Percentiles rank a stretch among this genome's conserved stretches.
These are phyloP conservation scores for Nevesoporus exiguus DNA, from an alignment of 768 basidiomycete species.

Conservation along the genomic window DNA sequence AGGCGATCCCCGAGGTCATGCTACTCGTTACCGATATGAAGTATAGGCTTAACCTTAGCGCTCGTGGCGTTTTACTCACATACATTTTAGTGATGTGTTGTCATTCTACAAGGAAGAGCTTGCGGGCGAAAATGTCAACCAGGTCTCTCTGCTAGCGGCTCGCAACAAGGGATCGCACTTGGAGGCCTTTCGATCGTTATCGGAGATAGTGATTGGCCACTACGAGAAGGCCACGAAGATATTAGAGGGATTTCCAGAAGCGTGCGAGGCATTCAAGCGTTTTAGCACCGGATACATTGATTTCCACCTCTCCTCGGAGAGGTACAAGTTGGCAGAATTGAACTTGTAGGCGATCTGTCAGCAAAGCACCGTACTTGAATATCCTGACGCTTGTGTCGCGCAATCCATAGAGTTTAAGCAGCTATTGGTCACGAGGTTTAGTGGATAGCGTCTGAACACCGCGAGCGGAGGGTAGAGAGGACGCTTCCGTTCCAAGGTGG, in stretches of 20 bases:
- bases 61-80: background rate
- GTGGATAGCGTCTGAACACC: no score
- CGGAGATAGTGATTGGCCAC: background rate
- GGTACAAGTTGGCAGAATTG: constrained; percentile 23
- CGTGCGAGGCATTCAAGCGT: constrained; percentile 2
- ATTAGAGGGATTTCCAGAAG: constrained; percentile 6
- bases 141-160: background rate
- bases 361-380: background rate
- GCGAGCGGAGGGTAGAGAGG: no score
- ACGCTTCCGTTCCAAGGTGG: no score
- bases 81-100: background rate
- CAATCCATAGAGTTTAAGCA: no score
- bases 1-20: background rate
- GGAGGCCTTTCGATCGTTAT: background rate
- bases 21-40: background rate
- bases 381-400: background rate
- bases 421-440: no score
- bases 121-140: background rate
- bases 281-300: constrained; percentile 18
- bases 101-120: background rate
- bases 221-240: constrained; percentile 23
- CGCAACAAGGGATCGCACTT: background rate
- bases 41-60: background rate
- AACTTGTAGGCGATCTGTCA: background rate
- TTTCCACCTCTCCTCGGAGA: constrained; percentile 18